Evolutionary conservation across 345 rosid species (phyloP), one percentile per base, ranked within the genome.

Genomic region (Gossypium thurberi): DNA sequence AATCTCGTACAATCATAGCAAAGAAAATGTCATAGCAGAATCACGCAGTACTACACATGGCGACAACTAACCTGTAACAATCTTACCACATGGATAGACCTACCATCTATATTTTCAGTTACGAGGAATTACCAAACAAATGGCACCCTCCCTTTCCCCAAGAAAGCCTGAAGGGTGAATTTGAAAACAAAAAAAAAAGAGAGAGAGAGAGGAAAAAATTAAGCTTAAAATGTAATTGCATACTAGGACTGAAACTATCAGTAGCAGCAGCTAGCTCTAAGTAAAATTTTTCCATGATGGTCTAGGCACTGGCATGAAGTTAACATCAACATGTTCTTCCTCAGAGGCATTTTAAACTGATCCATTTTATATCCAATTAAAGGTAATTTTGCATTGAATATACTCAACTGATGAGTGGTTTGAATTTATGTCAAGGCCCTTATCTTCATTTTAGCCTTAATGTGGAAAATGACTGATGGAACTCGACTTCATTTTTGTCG

Each of bases 251-350:
- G 81, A 85, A 87, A 78, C 84, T 66, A 57, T 76, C 81, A 8
- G 90, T 87, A 6, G 94, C 91, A 58, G 82, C 78, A 2, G 84
- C 85, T 37, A 89, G 87, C 62, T 89, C 91, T 6, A 73, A 50
- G 42, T 63, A 81, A 87, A 89, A 60, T 81, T 85, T 75, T 86
- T 79, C 94, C 91, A 89, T 3, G 91, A 84, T 0, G 88, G 90
- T 59, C 81, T 87, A 42, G 81, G 57, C 17, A 74, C 26, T 2
- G 68, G 64, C 14, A 83, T 5, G 21, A 75, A 66, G 18, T 77
- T 85, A 42, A 63, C 57, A 37, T 82, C 85, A 33, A 79, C 67
- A 12, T 58, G 75, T 50, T 64, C 50, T 42, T 84, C 87, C 4
- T 78, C 79, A 11, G 86, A 75, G 78, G 57, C 73, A n/a, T 76